Percentiles rank a stretch among this genome's conserved stretches.
These are phyloP conservation scores for Fusarium beomiforme DNA, from an alignment of 2,329 filamentous ascomycete genomes.

Conservation along the genomic window DNA sequence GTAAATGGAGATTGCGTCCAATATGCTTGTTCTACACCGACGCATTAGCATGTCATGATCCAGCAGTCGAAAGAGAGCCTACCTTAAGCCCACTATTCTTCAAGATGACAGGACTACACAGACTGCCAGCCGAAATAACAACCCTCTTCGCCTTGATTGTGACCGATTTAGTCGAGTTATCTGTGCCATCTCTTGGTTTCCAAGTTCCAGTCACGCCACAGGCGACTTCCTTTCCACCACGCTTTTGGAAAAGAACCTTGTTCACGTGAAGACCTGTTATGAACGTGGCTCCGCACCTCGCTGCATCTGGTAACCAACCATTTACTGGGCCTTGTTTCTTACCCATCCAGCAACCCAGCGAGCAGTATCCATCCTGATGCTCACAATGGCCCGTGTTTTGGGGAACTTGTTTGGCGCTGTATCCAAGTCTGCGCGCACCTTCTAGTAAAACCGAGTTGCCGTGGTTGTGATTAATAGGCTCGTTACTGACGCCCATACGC, in stretches of 20 bases:
- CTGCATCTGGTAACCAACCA: background rate
- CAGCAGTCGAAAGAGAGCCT: background rate
- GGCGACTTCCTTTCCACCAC: background rate
- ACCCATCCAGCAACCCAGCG: background rate
- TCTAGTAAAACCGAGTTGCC: background rate
- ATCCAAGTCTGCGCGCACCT: background rate
- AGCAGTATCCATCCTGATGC: background rate
- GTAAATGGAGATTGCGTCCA: background rate
- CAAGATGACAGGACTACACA: background rate
- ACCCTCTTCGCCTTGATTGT: background rate
- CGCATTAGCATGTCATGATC: background rate
- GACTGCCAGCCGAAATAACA: background rate
- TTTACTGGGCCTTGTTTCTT: background rate
- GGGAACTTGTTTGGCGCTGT: background rate
- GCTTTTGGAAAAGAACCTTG: background rate
- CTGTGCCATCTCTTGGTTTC: background rate
- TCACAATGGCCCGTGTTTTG: background rate
- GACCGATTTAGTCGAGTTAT: rapidly evolving
- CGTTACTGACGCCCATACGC: background rate
- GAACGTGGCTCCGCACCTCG: background rate
- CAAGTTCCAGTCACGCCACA: background rate
- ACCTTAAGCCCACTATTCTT: background rate
- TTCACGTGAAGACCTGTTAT: background rate
- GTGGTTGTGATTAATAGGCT: background rate
- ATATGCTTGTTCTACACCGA: background rate